phyloP scores from a whole-genome alignment of 75 land plant genomes.

The Cryptomeria japonica region DNA sequence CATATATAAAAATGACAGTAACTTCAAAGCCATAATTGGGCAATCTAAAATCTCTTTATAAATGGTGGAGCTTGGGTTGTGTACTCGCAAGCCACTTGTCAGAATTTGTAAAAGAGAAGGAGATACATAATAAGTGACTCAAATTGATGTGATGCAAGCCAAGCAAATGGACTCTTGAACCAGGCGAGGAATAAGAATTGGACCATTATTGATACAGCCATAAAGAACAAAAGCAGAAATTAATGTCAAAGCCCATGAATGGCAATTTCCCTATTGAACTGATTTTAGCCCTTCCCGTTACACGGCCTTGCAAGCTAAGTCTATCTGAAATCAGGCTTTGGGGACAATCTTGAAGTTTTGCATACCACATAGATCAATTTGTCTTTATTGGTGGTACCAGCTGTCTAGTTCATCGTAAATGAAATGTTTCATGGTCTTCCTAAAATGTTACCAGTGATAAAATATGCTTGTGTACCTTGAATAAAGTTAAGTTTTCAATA shows the following conservation, averaged over 20 bases:
- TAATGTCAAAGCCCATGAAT: neutral
- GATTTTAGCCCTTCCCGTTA: neutral
- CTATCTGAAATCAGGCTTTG: neutral
- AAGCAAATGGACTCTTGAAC: neutral
- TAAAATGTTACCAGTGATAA: neutral
- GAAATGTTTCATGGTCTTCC: neutral
- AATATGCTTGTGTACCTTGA: neutral
- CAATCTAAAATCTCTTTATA: neutral
- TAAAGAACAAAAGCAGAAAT: neutral
- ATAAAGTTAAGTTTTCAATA: neutral
- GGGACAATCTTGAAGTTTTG: neutral
- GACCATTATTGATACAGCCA: neutral
- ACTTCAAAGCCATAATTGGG: neutral
- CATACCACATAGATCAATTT: neutral
- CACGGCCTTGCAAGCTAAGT: neutral
- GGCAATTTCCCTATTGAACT: neutral
- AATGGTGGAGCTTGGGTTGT: neutral
- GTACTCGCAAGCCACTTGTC: neutral
- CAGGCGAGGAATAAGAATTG: neutral
- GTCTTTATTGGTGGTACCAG: neutral
- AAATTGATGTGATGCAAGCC: neutral
- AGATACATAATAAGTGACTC: neutral
- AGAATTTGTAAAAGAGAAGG: neutral
- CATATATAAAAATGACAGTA: too few relatives aligned
- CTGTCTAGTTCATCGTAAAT: neutral